Evolutionary conservation across 495 filamentous ascomycete species (phyloP).

Genomic region (Talaromyces adpressus): DNA sequence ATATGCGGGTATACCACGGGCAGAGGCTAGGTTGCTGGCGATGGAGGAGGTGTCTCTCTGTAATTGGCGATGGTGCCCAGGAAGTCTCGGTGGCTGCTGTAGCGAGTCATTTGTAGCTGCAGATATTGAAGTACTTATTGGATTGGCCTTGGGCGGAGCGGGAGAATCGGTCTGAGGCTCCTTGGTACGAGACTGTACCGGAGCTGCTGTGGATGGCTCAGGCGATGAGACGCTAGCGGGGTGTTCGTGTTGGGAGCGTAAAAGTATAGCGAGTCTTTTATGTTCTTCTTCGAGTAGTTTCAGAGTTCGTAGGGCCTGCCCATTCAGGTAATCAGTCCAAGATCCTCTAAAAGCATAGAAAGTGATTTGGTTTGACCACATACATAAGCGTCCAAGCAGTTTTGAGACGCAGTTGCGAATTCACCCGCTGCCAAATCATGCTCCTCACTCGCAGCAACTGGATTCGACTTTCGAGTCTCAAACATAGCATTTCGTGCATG

Average conservation of each 20-base stretch:
- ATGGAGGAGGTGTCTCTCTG: slow-evolving; percentile 75
- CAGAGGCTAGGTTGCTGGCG: slow-evolving; percentile 84
- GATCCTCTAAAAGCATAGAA: background rate
- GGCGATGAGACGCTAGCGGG: slow-evolving; percentile 27
- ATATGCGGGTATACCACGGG: slow-evolving; percentile 73
- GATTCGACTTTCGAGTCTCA: slow-evolving; percentile 66
- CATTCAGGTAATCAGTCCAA: background rate
- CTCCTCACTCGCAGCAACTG: slow-evolving; percentile 73
- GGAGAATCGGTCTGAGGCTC: slow-evolving; percentile 4
- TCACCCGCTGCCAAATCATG: slow-evolving; percentile 86
- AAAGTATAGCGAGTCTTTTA: slow-evolving; percentile 64
- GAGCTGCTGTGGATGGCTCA: slow-evolving; percentile 9
- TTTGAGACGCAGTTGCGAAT: slow-evolving; percentile 73
- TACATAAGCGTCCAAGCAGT: slow-evolving; percentile 70
- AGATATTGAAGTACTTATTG: slow-evolving; percentile 13
- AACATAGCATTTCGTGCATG: slow-evolving; percentile 79
- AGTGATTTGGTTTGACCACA: background rate
- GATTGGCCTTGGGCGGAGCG: background rate
- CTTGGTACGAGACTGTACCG: background rate
- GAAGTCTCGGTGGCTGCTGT: slow-evolving; percentile 28
- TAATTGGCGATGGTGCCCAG: slow-evolving; percentile 41
- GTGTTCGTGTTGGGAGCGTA: slow-evolving; percentile 62
- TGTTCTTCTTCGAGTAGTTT: slow-evolving; percentile 83
- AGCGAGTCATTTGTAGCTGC: slow-evolving; percentile 22
- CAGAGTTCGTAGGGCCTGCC: slow-evolving; percentile 70